Evolutionary conservation across 208 protist species (phyloP), one percentile per base, ranked within the genome.

Genomic region (Trypanosoma cruzi): DNA sequence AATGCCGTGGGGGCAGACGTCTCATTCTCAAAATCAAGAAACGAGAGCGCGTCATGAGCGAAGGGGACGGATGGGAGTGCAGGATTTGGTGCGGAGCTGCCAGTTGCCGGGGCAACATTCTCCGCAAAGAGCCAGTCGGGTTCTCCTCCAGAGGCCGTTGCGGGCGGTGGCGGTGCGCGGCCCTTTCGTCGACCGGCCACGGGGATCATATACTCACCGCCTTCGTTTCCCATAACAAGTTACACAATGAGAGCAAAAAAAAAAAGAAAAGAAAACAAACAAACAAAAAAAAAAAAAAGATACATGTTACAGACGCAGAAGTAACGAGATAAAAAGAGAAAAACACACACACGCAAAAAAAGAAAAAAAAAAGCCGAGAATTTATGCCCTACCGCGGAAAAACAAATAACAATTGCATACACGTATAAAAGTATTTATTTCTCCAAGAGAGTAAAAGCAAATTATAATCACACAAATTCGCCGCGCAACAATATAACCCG

Each of bases 161-260:
- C 56, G 49, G 24, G 32, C 49, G 44, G 50, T n/a, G 37, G 65
- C 16, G n/a, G n/a, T n/a, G n/a, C n/a, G n/a, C n/a, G n/a, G n/a
- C 79, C 79, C 50, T 57, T 72, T 16, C 82, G 64, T n/a, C 82
- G 67, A 11, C 82, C 82, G 28, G 82, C 82, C 56, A 84, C 68
- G 22, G 82, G 72, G 40, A 77, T 68, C 72, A 77, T 77, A 34
- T 42, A 29, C 10, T 8, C 11, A 36, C 11, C 34, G 36, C 29
- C 20, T 58, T 2, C 34, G 14, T 22, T 49, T 31, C n/a, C 5
- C 26, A 61, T 2, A 18, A 52, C 31, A 13, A 32, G 32, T 32
- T 22, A 42, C 11, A 50, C 46, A 28, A n/a, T 24, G 37, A 57
- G 22, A 3, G 73, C 7, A n/a, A n/a, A n/a, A n/a, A n/a, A n/a